Conservation (phyloP, 139 green algal genomes). For the Tetradesmus lagerheimii region DNA sequence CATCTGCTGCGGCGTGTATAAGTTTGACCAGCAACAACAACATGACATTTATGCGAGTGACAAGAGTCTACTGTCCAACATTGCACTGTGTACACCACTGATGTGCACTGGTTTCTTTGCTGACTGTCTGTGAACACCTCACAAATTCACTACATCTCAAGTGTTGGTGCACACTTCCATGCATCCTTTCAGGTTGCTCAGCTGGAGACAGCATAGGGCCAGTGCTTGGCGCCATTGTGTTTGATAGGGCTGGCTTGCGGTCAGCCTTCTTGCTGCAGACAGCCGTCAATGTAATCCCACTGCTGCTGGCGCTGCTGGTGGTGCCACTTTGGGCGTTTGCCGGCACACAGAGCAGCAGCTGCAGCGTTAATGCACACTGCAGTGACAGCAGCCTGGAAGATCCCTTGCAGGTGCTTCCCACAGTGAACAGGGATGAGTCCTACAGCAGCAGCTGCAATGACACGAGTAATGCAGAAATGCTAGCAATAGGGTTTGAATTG, state of each 20-base stretch:
- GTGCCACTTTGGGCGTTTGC: not conserved
- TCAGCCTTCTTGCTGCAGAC: not conserved
- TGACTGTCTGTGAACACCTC: no score
- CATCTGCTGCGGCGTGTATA: not conserved
- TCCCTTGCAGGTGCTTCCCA: no score
- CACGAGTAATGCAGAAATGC: no score
- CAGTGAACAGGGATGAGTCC: not conserved
- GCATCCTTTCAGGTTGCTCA: conserved; percentile 8
- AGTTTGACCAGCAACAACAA: no score
- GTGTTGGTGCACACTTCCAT: no score
- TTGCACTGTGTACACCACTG: no score
- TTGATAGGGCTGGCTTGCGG: not conserved
- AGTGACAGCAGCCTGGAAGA: not conserved
- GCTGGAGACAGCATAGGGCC: conserved; percentile 25
- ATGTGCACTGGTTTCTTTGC: no score
- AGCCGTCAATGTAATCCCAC: not conserved
- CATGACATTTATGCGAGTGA: no score
- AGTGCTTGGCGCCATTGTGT: conserved; percentile 4
- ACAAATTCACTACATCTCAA: no score
- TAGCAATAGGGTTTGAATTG: no score
- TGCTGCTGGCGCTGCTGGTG: conserved; percentile 6
- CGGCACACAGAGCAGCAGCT: not conserved
- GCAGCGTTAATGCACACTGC: not conserved
- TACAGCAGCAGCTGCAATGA: not conserved
- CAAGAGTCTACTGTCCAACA: no score